Evolutionary conservation across 495 filamentous ascomycete genomes (phyloP), one percentile per base, ranked within the genome.

Genomic region (Aeminium ludgeri): DNA sequence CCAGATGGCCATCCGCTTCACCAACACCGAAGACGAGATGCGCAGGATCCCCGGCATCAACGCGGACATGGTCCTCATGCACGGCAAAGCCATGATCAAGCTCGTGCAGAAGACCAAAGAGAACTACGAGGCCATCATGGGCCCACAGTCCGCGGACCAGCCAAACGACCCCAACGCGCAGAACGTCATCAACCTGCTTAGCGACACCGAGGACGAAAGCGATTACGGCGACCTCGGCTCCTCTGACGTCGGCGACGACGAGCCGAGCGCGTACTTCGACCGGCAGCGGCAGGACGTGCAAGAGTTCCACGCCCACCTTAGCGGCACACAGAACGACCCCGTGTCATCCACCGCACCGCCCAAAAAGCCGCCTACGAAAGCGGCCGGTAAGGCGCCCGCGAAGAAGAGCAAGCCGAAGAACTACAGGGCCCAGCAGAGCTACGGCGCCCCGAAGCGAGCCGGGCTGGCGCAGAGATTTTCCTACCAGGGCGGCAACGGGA

Each of bases 1-100:
- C 19, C 76, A 83, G 51, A 93, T 97, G 78, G 83, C 73, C 4
- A 80, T 93, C 30, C 51, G 62, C 20, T 85, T 80, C 34, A 78
- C 87, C 46, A 77, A 70, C 50, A 62, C 56, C 25, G 43, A 61
- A 30, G 62, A 61, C 2, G 64, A 78, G 43, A 74, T 97, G 68
- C 13, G 35, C 12, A 51, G 57, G 3, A 82, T 95, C 41, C 70
- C 68, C 0, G 73, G 71, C 10, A 79, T 93, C 40, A 74, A 83
- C 37, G 48, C 57, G 8, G 74, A 82, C 16, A 82, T 75, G 54
- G 80, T 89, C 17, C 53, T 68, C 5, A 62, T 61, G n/a, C 81
- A 80, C 52, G 85, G 86, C 13, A 59, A 59, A 20, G 59, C 63
- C 27, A 79, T 95, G 39, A 52, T 86, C 10, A 67, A 69, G 10